Evolutionary conservation across 768 basidiomycete genomes (phyloP).

Genomic region (Pleurotus cornucopiae): DNA sequence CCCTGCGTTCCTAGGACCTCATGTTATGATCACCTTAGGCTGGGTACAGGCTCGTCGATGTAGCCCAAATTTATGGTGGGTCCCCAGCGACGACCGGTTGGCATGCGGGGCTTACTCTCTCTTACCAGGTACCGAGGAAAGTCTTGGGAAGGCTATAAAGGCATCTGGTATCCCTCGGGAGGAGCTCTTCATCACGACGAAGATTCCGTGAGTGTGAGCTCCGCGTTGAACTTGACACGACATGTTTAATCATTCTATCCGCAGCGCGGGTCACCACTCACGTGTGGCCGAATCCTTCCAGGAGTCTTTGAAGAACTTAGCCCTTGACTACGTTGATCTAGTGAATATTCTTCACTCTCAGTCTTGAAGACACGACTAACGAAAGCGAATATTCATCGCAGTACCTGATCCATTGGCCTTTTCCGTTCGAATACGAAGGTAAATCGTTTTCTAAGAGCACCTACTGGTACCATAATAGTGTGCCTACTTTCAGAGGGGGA

Average conservation of each 20-base stretch:
- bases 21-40: conserved; percentile 19
- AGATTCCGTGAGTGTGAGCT: conserved; percentile 30
- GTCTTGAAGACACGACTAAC: conserved; percentile 7
- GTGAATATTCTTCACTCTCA: neutral
- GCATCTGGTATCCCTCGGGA: conserved; percentile 44
- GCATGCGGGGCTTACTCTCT: neutral
- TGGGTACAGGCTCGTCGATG: conserved; percentile 39
- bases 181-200: conserved; percentile 47
- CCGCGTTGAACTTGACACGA: neutral
- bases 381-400: conserved; percentile 10
- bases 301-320: conserved; percentile 34
- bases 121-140: conserved; percentile 30
- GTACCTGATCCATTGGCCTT: conserved; percentile 53
- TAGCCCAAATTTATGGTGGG: conserved; percentile 30
- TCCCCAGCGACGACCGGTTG: neutral
- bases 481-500: conserved; percentile 11
- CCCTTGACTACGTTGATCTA: conserved; percentile 45
- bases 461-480: neutral
- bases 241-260: neutral
- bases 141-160: conserved; percentile 40
- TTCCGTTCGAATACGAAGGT: conserved; percentile 28
- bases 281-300: conserved; percentile 36
- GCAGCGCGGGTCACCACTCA: conserved; percentile 27
- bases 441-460: neutral
- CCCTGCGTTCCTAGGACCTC: neutral